A percentile compares a stretch with the other conserved stretches of the same genome.
Conservation (phyloP, 768 basidiomycete genomes). For the Termitomyces sp. region DNA sequence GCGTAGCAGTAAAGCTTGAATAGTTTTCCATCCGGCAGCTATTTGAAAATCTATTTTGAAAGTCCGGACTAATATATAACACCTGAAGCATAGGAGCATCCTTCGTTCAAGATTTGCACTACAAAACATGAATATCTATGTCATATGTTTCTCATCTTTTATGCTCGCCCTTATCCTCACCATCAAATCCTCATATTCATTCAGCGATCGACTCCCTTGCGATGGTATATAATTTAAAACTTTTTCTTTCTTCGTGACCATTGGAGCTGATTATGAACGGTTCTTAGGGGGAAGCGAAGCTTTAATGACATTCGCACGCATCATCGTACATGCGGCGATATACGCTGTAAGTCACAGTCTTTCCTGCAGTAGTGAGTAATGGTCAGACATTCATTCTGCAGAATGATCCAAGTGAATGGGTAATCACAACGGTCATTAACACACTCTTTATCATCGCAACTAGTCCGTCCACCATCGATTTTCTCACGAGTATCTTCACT, state of each 20-base stretch:
- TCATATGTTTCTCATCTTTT: background rate
- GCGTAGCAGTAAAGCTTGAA: background rate
- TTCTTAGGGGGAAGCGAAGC: background rate
- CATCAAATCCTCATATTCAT: background rate
- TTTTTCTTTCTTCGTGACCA: background rate
- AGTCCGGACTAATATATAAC: background rate
- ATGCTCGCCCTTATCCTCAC: background rate
- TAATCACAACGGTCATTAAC: background rate
- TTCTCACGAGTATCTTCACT: background rate
- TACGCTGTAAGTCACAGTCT: too few relatives aligned
- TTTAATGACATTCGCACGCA: background rate
- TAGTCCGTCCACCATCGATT: background rate
- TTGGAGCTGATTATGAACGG: background rate
- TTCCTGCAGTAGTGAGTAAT: background rate
- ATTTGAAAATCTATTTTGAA: background rate
- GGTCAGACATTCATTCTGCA: background rate
- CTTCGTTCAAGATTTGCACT: background rate
- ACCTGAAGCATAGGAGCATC: too few relatives aligned
- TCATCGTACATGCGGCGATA: background rate
- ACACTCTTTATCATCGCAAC: background rate
- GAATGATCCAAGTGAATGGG: background rate
- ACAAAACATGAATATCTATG: background rate
- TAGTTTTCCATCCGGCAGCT: background rate
- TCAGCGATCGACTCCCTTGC: background rate
- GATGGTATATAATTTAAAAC: background rate